These are phyloP conservation scores for Saussurea involucrata DNA, from an alignment of 129 eudicot genomes.

Conservation along the genomic window DNA sequence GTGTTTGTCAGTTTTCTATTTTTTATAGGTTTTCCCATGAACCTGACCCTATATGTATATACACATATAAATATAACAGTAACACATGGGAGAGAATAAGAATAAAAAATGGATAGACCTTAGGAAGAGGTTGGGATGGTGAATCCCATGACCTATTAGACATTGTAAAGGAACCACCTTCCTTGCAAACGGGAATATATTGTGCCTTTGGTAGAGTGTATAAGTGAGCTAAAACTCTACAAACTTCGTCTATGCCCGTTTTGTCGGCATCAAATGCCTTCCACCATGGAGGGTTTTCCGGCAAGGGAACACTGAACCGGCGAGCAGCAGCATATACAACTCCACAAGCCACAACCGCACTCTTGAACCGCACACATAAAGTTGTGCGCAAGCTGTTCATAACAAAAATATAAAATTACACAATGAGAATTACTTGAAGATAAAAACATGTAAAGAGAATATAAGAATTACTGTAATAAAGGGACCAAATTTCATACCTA, in stretches of 20 bases:
- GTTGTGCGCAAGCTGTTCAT: slow-evolving; percentile 80
- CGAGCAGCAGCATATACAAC: slow-evolving; percentile 97
- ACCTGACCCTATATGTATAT: too few relatives aligned
- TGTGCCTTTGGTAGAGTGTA: slow-evolving; percentile 82
- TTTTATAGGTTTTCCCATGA: too few relatives aligned
- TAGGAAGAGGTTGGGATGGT: slow-evolving; percentile 48
- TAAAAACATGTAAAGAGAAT: neutral
- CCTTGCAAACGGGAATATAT: slow-evolving; percentile 88
- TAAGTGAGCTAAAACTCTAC: slow-evolving; percentile 79
- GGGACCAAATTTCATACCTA: slow-evolving; percentile 42
- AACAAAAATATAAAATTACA: neutral
- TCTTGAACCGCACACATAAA: slow-evolving; percentile 88
- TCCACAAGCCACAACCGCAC: slow-evolving; percentile 98
- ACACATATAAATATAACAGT: too few relatives aligned
- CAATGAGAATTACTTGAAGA: too few relatives aligned
- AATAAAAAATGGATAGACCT: slow-evolving; percentile 38
- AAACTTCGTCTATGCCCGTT: slow-evolving; percentile 87
- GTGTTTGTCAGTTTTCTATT: too few relatives aligned
- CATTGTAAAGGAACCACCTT: slow-evolving; percentile 69
- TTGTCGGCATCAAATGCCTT: slow-evolving; percentile 94
- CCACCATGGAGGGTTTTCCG: slow-evolving; percentile 99
- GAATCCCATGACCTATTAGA: slow-evolving; percentile 71
- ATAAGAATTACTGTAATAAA: neutral
- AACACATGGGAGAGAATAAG: too few relatives aligned
- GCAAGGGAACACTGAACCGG: slow-evolving; percentile 76